phyloP scores from a whole-genome alignment of 352 stramenopile species.

The Phytopythium cucurbitacearum region DNA sequence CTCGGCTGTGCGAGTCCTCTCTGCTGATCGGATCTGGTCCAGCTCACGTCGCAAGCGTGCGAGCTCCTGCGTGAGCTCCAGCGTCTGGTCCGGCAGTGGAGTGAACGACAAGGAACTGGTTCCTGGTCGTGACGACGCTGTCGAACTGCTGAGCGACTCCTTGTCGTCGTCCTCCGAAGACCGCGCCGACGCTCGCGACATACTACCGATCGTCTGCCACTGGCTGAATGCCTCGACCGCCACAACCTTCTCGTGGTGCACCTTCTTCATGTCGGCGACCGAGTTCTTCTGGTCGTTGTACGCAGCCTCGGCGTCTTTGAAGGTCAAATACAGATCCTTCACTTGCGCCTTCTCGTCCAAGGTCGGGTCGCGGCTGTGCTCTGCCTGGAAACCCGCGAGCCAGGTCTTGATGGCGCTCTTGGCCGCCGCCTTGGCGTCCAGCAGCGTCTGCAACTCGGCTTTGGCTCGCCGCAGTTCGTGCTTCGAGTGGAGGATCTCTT shows the following conservation, averaged over 20 bases:
- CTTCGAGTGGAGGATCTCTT: conserved; percentile 44
- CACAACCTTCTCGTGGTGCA: conserved; percentile 37
- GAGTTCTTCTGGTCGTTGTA: conserved; percentile 38
- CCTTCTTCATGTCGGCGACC: conserved; percentile 32
- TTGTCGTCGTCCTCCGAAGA: not conserved
- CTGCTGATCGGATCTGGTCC: not conserved
- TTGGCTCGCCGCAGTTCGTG: conserved; percentile 27
- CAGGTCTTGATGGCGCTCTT: conserved; percentile 66
- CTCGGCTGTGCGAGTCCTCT: not conserved
- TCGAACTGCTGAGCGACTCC: not conserved
- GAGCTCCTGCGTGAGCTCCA: conserved; percentile 25
- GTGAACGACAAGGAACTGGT: conserved; percentile 1
- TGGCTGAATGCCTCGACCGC: conserved; percentile 47
- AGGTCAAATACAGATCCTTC: conserved; percentile 70
- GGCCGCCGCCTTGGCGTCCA: conserved; percentile 39
- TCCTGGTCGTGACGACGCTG: conserved; percentile 5
- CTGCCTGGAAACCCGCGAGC: conserved; percentile 48
- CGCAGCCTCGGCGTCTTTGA: conserved; percentile 64
- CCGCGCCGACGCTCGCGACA: not conserved
- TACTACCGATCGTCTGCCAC: conserved; percentile 33
- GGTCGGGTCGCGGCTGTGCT: conserved; percentile 43
- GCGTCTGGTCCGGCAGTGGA: not conserved
- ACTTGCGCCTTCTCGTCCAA: conserved; percentile 80
- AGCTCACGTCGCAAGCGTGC: conserved; percentile 24
- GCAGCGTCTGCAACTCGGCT: conserved; percentile 20